phyloP scores from a whole-genome alignment of 805 yeast species.

The Spathaspora sp. region DNA sequence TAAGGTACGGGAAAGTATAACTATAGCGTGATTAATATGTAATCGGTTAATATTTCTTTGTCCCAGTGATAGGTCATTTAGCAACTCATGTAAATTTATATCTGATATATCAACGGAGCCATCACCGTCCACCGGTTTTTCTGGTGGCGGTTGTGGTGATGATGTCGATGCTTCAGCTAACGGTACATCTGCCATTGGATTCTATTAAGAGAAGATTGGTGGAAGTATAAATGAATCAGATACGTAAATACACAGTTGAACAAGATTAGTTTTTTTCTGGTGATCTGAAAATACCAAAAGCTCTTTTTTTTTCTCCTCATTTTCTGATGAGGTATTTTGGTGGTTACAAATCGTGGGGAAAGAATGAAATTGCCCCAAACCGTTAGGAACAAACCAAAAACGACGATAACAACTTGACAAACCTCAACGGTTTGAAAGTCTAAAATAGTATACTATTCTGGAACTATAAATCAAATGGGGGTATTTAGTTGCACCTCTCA shows the following conservation, averaged over 20 bases:
- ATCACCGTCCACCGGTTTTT: conserved; percentile 19
- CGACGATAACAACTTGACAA: no score
- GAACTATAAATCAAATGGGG: no score
- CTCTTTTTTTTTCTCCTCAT: background rate
- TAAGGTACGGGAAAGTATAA: conserved; percentile 25
- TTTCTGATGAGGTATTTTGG: no score
- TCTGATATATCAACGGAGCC: conserved; percentile 33
- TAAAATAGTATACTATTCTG: no score
- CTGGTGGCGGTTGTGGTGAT: background rate
- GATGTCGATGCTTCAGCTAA: conserved; percentile 12
- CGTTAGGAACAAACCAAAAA: no score
- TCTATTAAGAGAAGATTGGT: background rate
- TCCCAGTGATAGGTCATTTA: conserved; percentile 26
- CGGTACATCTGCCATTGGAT: conserved; percentile 24
- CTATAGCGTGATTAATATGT: conserved; percentile 32
- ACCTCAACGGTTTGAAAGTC: no score
- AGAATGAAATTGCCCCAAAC: no score
- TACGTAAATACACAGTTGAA: background rate
- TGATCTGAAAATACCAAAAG: background rate
- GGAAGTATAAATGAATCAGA: background rate
- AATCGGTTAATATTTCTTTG: conserved; percentile 32
- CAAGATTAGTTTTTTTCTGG: no score
- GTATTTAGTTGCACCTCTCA: no score
- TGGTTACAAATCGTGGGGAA: no score
- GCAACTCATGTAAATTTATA: conserved; percentile 29